Conservation (phyloP, 2,329 filamentous ascomycete genomes). For the Fusarium falciforme region DNA sequence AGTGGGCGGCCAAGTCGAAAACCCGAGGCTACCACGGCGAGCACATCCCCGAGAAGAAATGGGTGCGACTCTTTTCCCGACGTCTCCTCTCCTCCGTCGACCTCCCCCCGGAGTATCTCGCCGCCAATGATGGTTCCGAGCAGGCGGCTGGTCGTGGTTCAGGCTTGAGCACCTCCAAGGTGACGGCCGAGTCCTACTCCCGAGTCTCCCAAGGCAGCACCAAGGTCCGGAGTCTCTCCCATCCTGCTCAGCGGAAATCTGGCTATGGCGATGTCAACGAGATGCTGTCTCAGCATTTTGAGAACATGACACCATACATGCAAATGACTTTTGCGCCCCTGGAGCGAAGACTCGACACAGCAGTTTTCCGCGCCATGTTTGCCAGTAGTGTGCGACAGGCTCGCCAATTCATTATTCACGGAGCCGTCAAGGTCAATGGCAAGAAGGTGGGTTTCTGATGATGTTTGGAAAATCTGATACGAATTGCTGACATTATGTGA, state of each 20-base stretch:
- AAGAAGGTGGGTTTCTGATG: slow-evolving; percentile 75
- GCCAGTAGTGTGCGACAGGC: slow-evolving; percentile 94
- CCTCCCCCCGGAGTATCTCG: slow-evolving; percentile 85
- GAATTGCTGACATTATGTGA: slow-evolving; percentile 9
- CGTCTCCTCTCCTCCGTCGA: slow-evolving; percentile 85
- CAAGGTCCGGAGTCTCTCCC: slow-evolving; percentile 28
- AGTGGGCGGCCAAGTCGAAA: slow-evolving; percentile 90
- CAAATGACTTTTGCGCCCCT: slow-evolving; percentile 94
- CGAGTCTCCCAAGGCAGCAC: slow-evolving; percentile 40
- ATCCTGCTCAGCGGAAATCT: slow-evolving; percentile 38
- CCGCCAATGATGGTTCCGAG: slow-evolving; percentile 82
- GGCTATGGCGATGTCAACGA: slow-evolving; percentile 48
- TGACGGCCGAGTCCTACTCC: slow-evolving; percentile 51
- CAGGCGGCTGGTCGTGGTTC: slow-evolving; percentile 86
- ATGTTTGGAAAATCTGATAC: background rate
- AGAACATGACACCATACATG: slow-evolving; percentile 83
- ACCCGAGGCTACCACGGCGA: slow-evolving; percentile 94
- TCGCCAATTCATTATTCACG: slow-evolving; percentile 93
- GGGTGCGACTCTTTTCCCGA: slow-evolving; percentile 91
- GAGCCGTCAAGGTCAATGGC: slow-evolving; percentile 94
- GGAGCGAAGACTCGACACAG: slow-evolving; percentile 92
- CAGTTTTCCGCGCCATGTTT: slow-evolving; percentile 92
- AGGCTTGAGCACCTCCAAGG: slow-evolving; percentile 61
- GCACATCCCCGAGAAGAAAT: slow-evolving; percentile 91
- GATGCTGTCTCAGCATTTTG: slow-evolving; percentile 48